Evolutionary conservation across 345 rosid genomes (phyloP).

Genomic region (Crucihimalaya himalaica): DNA sequence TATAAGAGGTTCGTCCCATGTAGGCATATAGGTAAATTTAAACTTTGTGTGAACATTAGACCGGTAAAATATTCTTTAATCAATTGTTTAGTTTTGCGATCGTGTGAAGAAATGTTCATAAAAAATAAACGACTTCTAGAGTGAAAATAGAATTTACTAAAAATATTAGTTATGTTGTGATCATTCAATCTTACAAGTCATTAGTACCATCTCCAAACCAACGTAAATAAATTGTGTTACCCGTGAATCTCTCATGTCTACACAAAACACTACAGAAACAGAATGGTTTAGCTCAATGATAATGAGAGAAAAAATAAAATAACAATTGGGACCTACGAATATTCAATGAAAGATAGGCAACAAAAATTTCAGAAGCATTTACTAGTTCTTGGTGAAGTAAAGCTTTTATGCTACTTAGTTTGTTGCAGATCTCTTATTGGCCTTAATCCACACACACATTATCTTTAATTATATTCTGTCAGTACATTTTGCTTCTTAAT

Average conservation of each 20-base stretch:
- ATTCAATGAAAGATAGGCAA: constrained; percentile 32
- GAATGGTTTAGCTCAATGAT: constrained; percentile 9
- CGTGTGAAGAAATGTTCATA: constrained; percentile 6
- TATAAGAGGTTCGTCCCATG: background rate
- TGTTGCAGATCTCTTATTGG: constrained; percentile 27
- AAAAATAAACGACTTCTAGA: background rate
- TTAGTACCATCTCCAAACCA: constrained; percentile 5
- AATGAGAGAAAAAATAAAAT: background rate
- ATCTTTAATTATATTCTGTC: constrained; percentile 15
- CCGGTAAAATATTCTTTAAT: constrained; percentile 1
- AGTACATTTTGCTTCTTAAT: constrained; percentile 23
- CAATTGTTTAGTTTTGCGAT: background rate
- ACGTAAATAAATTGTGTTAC: constrained; percentile 19
- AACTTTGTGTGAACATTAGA: background rate
- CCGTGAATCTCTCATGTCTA: constrained; percentile 26
- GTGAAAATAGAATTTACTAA: background rate
- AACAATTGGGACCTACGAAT: constrained; percentile 30
- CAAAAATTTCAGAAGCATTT: constrained; percentile 10
- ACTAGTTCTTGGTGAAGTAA: constrained; percentile 31
- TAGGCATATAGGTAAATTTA: background rate
- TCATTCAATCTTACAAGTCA: background rate
- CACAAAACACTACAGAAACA: constrained; percentile 14
- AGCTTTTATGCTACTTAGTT: constrained; percentile 29
- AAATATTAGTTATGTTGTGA: background rate
- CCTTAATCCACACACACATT: constrained; percentile 17